These are phyloP conservation scores for Sequoiadendron giganteum DNA, from an alignment of 75 land plant species.

Conservation along the genomic window DNA sequence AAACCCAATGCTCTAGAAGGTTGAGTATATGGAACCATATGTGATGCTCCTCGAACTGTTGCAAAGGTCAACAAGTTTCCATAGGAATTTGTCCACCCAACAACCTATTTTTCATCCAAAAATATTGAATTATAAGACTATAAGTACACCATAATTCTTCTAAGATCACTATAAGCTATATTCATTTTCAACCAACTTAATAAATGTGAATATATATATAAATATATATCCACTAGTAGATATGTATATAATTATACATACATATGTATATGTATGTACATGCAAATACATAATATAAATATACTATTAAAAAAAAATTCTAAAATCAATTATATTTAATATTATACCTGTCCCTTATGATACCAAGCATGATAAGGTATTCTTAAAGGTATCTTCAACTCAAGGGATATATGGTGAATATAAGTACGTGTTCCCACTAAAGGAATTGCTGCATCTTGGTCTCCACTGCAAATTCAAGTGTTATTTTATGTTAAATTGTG, in stretches of 20 bases:
- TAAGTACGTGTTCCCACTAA: slow-evolving; percentile 75
- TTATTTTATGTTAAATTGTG: not conserved
- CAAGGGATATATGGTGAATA: slow-evolving; percentile 60
- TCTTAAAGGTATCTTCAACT: slow-evolving; percentile 41
- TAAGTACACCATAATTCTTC: not conserved
- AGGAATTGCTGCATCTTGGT: slow-evolving; percentile 89
- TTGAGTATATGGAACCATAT: slow-evolving; percentile 43
- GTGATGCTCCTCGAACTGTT: slow-evolving; percentile 47
- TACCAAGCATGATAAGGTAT: slow-evolving; percentile 90
- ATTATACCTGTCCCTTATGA: slow-evolving; percentile 61
- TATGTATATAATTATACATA: too few species aligned
- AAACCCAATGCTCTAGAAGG: slow-evolving; percentile 28
- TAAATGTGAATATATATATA: not conserved
- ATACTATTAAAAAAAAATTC: not conserved
- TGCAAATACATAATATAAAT: too few species aligned
- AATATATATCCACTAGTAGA: too few species aligned
- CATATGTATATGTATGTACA: too few species aligned
- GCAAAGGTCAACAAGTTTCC: slow-evolving; percentile 33
- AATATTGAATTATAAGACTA: not conserved
- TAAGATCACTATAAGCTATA: not conserved
- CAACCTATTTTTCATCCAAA: slow-evolving; percentile 18
- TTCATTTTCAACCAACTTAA: not conserved
- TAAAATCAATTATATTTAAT: not conserved
- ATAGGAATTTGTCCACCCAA: slow-evolving; percentile 31
- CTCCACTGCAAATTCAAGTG: slow-evolving; percentile 56